Evolutionary conservation across 2,329 filamentous ascomycete genomes (phyloP), one percentile per base, ranked within the genome.

Genomic region (Emmonsiellopsis sp.): DNA sequence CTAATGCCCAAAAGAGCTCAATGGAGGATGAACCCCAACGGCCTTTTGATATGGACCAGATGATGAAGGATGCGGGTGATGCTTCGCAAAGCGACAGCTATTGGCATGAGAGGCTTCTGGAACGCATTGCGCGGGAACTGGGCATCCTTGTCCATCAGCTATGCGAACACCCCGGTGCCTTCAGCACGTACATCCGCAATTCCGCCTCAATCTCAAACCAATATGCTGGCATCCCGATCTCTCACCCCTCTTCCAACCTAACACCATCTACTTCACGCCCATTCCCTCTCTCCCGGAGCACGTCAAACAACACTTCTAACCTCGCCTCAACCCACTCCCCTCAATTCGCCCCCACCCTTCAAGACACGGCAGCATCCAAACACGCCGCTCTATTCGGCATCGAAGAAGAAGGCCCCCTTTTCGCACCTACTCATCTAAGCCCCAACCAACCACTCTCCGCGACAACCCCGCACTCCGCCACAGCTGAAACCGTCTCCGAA

Each of bases 161-260:
- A 47, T 88, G 88, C 32, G 87, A 88, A 55, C 87, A 95, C 58
- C 90, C 92, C 0, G 88, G 89, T 1, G 89, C 92, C 1, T 97
- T 97, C 67, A 87, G 84, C 11, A 88, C 88, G 0, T 95, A 94
- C 65, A 74, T 81, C 21, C 79, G 80, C 53, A 73, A 86, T 49
- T 79, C 85, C 61, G 76, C 84, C 58, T 77, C 69, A 34, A 62
- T 77, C 65, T 74, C 83, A 1, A 77, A 88, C 13, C 85, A 88
- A 4, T 94, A 94, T 66, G 88, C 88, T 17, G 89, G 88, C 5
- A 78, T 94, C 45, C 81, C 87, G 5, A 76, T 83, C 48, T 81
- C 62, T 21, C 45, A 27, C 6, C 14, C 54, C 14, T 32, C 46
- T 9, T 45, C 47, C 5, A 42, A 42, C 39, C 14, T 33, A 14